Base-by-base conservation (phyloP, 108 stramenopile species). In the Cafeteria roenbergensis region DNA sequence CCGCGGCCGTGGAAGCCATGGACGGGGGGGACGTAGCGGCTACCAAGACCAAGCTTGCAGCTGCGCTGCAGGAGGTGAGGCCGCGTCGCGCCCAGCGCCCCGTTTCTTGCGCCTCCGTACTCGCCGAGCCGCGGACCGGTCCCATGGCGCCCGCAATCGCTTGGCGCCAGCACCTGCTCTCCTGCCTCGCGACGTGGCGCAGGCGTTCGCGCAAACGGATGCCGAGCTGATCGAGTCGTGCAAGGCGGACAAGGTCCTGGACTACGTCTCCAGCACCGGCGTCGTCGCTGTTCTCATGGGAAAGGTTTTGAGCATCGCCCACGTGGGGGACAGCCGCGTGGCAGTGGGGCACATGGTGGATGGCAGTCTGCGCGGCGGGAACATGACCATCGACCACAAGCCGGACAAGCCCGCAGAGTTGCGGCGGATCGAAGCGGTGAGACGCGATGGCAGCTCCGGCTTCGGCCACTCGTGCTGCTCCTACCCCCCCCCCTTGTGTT, bases 341-440 rank as follows among this genome's bases (percentile, higher is more conserved):
- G 59, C 34, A 21, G n/a, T 69, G 2, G 57, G 33, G 14, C 26
- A 28, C 3, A 4, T 55, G 38, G 2, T 1, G 1, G 33, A 8
- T n/a, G 54, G 61, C 30, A n/a, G 8, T 51, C 22, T 58, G 1
- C 3, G 1, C 1, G 59, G 36, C 60, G 29, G 27, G 2, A 34
- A 9, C 59, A 4, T 69, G 27, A 69, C 68, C 60, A 22, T 55
- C 26, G 68, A 69, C 35, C 68, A 69, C 68, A 69, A 69, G 42
- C 68, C 68, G 24, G 34, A 69, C 60, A 28, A 34, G 62, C 60
- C 68, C 27, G 30, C 30, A 3, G 68, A 69, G 62, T 34, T 69
- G 54, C 1, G 3, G 24, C 57, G 68, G 24, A 69, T 69, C 48
- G 24, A 69, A 36, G 9, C 14, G 24, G 26, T 3, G 34, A 25